Evolutionary conservation across 1,284 basidiomycete species (phyloP).

Genomic region (Tetrapyrgos nigripes): DNA sequence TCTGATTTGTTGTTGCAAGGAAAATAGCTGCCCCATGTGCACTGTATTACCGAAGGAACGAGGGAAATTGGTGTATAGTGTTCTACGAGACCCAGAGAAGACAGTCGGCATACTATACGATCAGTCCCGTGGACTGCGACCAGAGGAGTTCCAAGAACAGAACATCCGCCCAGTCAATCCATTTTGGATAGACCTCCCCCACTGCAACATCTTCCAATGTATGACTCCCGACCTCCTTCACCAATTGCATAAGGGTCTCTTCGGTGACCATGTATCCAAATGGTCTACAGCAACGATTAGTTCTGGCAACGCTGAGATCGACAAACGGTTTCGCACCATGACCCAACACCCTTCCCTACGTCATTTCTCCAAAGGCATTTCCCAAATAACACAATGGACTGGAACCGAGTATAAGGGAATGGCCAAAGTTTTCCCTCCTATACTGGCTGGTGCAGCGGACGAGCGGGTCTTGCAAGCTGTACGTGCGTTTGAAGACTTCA

Average conservation of each 20-base stretch:
- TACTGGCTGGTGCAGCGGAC: slow-evolving; percentile 12
- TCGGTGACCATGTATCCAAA: slow-evolving; percentile 22
- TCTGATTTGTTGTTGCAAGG: slow-evolving; percentile 23
- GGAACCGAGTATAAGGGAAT: slow-evolving; percentile 20
- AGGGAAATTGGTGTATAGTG: background rate
- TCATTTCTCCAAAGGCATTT: slow-evolving; percentile 22
- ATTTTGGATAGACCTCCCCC: slow-evolving; percentile 12
- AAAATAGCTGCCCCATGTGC: slow-evolving; percentile 22
- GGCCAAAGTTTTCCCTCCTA: slow-evolving; percentile 17
- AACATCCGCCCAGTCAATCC: background rate
- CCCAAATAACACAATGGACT: slow-evolving; percentile 16
- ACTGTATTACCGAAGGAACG: slow-evolving; percentile 12
- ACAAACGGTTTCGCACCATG: slow-evolving; percentile 31
- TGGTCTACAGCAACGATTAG: slow-evolving; percentile 16
- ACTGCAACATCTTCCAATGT: slow-evolving; percentile 11
- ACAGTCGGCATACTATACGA: background rate
- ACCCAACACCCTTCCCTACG: slow-evolving; percentile 19
- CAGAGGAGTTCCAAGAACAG: background rate
- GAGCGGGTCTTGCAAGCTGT: slow-evolving; percentile 11
- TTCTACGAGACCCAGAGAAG: background rate
- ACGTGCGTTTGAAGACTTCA: slow-evolving; percentile 22
- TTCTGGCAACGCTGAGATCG: slow-evolving; percentile 27
- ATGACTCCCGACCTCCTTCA: slow-evolving; percentile 18
- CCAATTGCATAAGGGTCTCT: slow-evolving; percentile 18
- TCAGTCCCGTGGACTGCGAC: background rate